Evolutionary conservation across 2,329 filamentous ascomycete species (phyloP).

Genomic region (Trichoderma polysporum): DNA sequence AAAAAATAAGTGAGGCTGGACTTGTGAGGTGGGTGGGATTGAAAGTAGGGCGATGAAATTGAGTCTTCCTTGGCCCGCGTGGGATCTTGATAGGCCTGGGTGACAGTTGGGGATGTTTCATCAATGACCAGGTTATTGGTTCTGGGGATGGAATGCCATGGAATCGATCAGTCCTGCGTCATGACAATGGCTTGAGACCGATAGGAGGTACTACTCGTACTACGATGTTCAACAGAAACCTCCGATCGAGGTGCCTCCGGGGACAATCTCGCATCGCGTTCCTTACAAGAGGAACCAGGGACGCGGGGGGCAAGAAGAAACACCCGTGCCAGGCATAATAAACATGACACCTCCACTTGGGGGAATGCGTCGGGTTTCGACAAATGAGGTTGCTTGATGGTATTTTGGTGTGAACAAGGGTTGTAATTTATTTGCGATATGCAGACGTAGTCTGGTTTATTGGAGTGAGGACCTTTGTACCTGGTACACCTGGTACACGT

Average conservation of each 20-base stretch:
- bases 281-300: background rate
- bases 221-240: background rate
- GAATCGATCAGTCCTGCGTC: background rate
- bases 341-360: background rate
- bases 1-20: background rate
- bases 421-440: background rate
- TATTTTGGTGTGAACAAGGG: background rate
- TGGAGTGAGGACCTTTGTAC: background rate
- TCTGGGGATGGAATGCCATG: background rate
- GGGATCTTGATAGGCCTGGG: background rate
- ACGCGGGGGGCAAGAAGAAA: background rate
- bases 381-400: background rate
- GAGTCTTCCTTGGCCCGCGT: background rate
- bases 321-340: background rate
- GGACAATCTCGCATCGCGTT: background rate
- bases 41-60: background rate
- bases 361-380: background rate
- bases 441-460: background rate
- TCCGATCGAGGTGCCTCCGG: background rate
- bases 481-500: background rate
- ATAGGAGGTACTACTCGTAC: background rate
- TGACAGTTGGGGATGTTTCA: background rate
- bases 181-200: background rate
- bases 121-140: background rate
- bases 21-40: background rate